Percentiles rank a stretch among this genome's conserved stretches.
phyloP scores from a whole-genome alignment of 164 flowering plant species.

The Magnolia changhungtana region DNA sequence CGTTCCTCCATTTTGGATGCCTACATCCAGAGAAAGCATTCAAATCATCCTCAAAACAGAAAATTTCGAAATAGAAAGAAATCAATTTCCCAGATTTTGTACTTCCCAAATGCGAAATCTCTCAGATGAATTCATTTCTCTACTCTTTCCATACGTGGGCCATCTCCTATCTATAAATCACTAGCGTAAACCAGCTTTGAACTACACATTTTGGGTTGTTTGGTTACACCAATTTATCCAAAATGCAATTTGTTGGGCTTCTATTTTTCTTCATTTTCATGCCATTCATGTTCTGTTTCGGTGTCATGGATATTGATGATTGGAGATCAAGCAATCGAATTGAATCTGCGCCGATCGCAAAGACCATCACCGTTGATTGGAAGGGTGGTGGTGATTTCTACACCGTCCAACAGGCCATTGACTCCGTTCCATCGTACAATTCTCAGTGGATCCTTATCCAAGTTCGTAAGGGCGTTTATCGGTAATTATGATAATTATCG shows the following conservation, averaged over 20 bases:
- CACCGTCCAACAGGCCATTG: slow-evolving; percentile 29
- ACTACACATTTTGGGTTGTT: too few relatives aligned
- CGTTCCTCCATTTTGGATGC: not conserved
- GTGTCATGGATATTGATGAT: not conserved
- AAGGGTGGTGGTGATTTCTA: slow-evolving; percentile 21
- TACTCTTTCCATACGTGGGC: not conserved
- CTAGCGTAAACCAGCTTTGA: too few relatives aligned
- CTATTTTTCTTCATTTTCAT: not conserved
- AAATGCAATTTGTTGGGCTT: not conserved
- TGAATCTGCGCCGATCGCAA: not conserved
- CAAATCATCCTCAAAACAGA: not conserved
- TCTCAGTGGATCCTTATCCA: slow-evolving; percentile 21
- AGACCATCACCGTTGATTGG: slow-evolving; percentile 17
- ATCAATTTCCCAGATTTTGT: not conserved
- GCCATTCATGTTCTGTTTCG: not conserved
- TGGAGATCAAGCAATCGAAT: not conserved
- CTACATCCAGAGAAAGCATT: not conserved
- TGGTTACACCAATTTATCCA: not conserved
- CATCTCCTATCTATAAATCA: not conserved
- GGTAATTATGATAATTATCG: slow-evolving; percentile 9
- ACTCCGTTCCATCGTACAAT: slow-evolving; percentile 24
- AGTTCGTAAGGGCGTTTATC: slow-evolving; percentile 20
- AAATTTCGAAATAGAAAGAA: too few relatives aligned
- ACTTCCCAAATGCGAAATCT: not conserved
- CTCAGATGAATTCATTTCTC: not conserved